Evolutionary conservation across 2,329 filamentous ascomycete genomes (phyloP).

Genomic region (Botrytis byssoidea): DNA sequence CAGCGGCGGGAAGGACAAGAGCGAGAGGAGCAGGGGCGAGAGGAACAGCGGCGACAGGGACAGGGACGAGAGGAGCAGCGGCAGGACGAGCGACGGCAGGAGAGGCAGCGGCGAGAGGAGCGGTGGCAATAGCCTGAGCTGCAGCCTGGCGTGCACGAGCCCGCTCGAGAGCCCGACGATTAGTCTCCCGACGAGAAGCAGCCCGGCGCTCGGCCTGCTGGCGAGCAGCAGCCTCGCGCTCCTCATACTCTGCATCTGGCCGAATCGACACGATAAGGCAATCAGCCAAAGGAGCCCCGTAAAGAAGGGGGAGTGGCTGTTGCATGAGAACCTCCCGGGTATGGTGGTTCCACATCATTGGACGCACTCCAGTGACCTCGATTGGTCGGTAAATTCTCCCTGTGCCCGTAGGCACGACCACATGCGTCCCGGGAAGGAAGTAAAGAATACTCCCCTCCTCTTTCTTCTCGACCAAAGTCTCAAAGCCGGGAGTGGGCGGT

Average conservation of each 20-base stretch:
- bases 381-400: background rate
- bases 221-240: background rate
- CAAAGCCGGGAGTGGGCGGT: background rate
- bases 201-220: too few species aligned
- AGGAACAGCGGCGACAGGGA: too few species aligned
- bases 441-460: background rate
- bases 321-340: background rate
- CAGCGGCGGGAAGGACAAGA: background rate
- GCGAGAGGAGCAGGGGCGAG: too few species aligned
- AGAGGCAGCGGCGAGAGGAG: too few species aligned
- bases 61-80: background rate
- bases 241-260: background rate
- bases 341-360: background rate
- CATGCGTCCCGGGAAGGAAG: rapidly evolving
- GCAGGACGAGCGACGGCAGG: too few species aligned
- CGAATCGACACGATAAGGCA: rapidly evolving
- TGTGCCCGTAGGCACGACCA: background rate
- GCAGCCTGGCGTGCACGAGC: background rate
- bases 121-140: too few species aligned
- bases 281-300: background rate
- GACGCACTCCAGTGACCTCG: rapidly evolving
- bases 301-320: rapidly evolving
- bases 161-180: background rate
- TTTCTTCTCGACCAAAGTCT: rapidly evolving
- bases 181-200: background rate